A percentile compares a stretch with the other conserved stretches of the same genome.
These are phyloP conservation scores for Ganoderma leucocontextum DNA, from an alignment of 1,284 basidiomycete genomes.

Conservation along the genomic window DNA sequence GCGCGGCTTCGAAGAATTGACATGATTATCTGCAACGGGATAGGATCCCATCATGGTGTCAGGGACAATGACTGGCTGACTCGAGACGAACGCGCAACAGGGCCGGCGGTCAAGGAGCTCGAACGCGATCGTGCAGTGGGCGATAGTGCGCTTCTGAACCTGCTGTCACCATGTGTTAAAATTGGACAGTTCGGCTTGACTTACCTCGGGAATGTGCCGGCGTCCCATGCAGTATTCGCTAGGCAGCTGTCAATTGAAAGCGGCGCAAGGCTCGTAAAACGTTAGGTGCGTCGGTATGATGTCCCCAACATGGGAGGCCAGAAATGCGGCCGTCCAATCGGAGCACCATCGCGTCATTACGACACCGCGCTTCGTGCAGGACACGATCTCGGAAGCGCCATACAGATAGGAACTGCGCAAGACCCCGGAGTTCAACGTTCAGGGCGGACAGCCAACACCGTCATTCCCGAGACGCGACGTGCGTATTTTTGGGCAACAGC, in stretches of 20 bases:
- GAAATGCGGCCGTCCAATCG: slow-evolving; percentile 1
- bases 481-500: neutral
- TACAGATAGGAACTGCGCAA: slow-evolving; percentile 1
- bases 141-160: slow-evolving; percentile 2
- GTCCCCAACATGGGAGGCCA: neutral
- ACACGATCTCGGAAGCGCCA: slow-evolving; percentile 3
- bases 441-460: neutral
- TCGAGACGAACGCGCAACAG: slow-evolving; percentile 8
- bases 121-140: slow-evolving; percentile 1
- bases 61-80: slow-evolving; percentile 12
- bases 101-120: slow-evolving; percentile 8
- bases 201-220: neutral
- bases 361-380: neutral
- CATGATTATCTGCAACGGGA: neutral
- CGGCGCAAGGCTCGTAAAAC: neutral
- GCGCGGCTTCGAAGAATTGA: slow-evolving; percentile 1
- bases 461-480: neutral
- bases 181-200: slow-evolving; percentile 1
- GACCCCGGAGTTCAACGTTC: neutral
- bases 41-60: slow-evolving; percentile 4
- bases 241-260: neutral
- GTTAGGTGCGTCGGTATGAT: neutral
- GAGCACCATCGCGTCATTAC: slow-evolving; percentile 3
- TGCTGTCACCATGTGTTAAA: slow-evolving; percentile 9
- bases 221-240: neutral